Evolutionary conservation across 305 asterid genomes (phyloP).

Genomic region (Fraxinus nigra): DNA sequence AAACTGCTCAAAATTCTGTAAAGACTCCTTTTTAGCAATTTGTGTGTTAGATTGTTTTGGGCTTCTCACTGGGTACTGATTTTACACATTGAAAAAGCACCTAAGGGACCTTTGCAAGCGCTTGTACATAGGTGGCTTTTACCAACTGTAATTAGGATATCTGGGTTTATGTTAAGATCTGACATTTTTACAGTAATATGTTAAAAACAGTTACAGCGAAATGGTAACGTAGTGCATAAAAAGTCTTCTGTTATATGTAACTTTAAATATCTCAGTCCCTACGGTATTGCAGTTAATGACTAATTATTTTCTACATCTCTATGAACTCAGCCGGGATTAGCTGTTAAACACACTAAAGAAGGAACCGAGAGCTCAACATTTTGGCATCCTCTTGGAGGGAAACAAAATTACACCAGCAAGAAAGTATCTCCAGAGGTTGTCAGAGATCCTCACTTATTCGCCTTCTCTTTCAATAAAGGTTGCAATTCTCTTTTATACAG

Average conservation of each 20-base stretch:
- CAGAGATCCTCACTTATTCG: constrained; percentile 64
- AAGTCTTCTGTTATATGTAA: not conserved
- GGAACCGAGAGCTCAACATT: constrained; percentile 67
- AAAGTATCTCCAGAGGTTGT: constrained; percentile 37
- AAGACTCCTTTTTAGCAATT: not conserved
- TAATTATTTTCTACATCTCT: constrained; percentile 15
- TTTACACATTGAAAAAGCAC: not conserved
- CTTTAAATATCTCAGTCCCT: not conserved
- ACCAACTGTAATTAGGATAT: not conserved
- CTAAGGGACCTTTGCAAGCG: not conserved
- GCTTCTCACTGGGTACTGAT: not conserved
- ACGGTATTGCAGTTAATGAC: not conserved
- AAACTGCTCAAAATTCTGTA: not conserved
- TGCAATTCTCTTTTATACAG: constrained; percentile 18
- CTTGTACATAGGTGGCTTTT: not conserved
- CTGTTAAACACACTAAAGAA: constrained; percentile 61
- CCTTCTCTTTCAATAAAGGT: constrained; percentile 54
- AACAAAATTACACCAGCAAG: constrained; percentile 55
- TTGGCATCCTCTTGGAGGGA: constrained; percentile 69
- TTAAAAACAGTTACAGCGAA: not conserved
- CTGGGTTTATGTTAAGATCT: not conserved
- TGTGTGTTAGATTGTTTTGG: not conserved
- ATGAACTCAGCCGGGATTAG: constrained; percentile 56
- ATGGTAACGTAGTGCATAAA: not conserved
- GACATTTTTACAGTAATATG: not conserved